Evolutionary conservation across 2,329 filamentous ascomycete species (phyloP), one percentile per base, ranked within the genome.

Genomic region (Penicillium sp.): DNA sequence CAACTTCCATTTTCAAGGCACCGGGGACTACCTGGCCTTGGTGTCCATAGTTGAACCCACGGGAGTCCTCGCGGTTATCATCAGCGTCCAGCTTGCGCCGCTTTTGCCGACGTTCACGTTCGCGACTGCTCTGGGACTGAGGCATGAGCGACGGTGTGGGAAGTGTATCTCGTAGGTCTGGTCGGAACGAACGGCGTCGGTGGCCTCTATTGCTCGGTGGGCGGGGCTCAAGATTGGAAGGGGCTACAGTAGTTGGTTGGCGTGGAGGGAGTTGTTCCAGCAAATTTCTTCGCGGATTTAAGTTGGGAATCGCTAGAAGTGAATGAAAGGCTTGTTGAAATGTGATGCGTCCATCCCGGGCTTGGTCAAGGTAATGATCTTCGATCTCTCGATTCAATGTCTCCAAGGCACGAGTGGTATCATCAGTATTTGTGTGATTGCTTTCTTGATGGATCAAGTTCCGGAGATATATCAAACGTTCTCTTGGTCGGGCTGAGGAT

Each of bases 1-100:
- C 84, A 60, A 97, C 87, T 70, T 96, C 90, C 90, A 97, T 91
- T 60, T 84, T 88, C 67, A 97, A 78, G 62, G 85, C 83, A 3
- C 92, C 93, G 0, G 91, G 85, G 58, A 95, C 90, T 16, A 96
- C 89, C 74, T 96, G 93, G 19, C 93, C 93, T 72, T 89, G 91
- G 67, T 87, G 87, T 22, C 93, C 93, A 72, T 97, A 98, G 60
- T 84, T 87, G 70, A 93, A 90, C 2, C 82, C 84, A 58, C 68
- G 70, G n/a, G 70, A 63, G 4, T 72, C 75, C 58, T 77, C 73
- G 26, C 79, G 74, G 14, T 80, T 73, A 47, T 81, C 80, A 60
- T 90, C 87, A 1, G 84, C 80, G 65, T 90, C 88, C 37, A 91
- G 73, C 71, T 90, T 91, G 60, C 89, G 83, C 46, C 89, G 84